phyloP scores from a whole-genome alignment of 345 rosid genomes.

The Geranium rotundifolium region DNA sequence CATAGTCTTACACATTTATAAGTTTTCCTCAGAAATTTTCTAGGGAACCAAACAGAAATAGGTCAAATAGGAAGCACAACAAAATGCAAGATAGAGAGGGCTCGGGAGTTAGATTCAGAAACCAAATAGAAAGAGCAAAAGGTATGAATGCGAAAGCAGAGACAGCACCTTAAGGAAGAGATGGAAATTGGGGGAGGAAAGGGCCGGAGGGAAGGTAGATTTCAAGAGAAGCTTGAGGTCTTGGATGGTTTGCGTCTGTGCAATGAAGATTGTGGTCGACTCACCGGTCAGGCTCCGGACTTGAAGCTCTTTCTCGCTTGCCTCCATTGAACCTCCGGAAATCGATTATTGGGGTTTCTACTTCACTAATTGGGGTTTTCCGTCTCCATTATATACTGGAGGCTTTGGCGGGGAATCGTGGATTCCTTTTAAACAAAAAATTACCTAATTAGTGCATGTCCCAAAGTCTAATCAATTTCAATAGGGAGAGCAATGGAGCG shows the following conservation, averaged over 20 bases:
- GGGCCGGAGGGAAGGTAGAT: conserved; percentile 50
- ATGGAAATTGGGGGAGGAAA: conserved; percentile 57
- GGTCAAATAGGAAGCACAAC: no score
- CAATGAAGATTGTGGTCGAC: conserved; percentile 27
- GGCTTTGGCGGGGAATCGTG: conserved; percentile 7
- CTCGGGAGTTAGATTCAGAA: no score
- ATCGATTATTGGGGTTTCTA: background rate
- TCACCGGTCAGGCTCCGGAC: conserved; percentile 61
- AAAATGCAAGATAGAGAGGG: no score
- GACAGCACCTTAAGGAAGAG: conserved; percentile 56
- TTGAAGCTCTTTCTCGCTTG: conserved; percentile 33
- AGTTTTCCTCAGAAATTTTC: no score
- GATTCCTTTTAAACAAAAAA: background rate
- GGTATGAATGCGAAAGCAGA: background rate
- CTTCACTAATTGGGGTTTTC: background rate
- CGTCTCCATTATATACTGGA: no score
- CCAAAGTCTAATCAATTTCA: no score
- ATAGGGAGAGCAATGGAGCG: no score
- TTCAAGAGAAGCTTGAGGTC: conserved; percentile 54
- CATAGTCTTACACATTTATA: no score
- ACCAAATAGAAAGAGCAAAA: background rate
- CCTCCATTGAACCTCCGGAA: conserved; percentile 13
- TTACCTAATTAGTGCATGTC: no score
- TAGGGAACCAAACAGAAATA: no score
- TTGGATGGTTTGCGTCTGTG: conserved; percentile 26